Base-by-base conservation (phyloP, 2,329 filamentous ascomycete species). In the Fusarium solani-melongenae region DNA sequence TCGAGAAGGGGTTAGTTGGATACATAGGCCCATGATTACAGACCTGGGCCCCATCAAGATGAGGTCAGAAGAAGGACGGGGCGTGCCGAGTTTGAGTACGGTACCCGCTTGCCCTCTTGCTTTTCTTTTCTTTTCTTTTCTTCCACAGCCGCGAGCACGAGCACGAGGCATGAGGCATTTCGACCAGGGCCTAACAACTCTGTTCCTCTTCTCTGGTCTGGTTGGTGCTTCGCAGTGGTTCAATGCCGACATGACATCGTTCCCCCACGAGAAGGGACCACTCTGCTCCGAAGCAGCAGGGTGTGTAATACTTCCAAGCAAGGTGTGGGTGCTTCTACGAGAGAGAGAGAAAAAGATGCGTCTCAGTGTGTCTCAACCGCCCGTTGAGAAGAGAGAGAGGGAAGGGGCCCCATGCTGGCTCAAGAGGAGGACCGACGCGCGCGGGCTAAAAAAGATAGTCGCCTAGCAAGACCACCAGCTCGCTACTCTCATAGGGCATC, bases 401-500 rank as follows among this genome's bases (percentile, higher is more conserved):
- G 38, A 56, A 39, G 57, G 29, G 33, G 31, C 56, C 44, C 44
- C 41, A 46, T 46, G 41, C 41, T 46, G 41, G 41, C 41, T 46
- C 41, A 27, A 46, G 67, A 63, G 64, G 49, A 65, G n/a, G 62
- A 69, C 64, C 71, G 67, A 72, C 59, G 72, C 67, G 70, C 72
- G 67, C 64, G 53, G 67, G 46, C 74, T 75, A 77, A 59, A 65
- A 65, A 60, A 67, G 67, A 75, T 77, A 60, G 72, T 49, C 60
- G 61, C 68, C 63, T 64, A 72, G 62, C 44, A 57, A 72, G 73
- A 66, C 66, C 72, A 74, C 65, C 66, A 66, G 61, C 67, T 77
- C 69, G 76, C 70, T 34, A 64, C 71, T 74, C 70, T 75, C 74
- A 76, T 75, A 77, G 74, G 75, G 72, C 63, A 72, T 62, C 67